Evolutionary conservation across 2,329 filamentous ascomycete species (phyloP).

Genomic region (Cryphonectria radicalis): DNA sequence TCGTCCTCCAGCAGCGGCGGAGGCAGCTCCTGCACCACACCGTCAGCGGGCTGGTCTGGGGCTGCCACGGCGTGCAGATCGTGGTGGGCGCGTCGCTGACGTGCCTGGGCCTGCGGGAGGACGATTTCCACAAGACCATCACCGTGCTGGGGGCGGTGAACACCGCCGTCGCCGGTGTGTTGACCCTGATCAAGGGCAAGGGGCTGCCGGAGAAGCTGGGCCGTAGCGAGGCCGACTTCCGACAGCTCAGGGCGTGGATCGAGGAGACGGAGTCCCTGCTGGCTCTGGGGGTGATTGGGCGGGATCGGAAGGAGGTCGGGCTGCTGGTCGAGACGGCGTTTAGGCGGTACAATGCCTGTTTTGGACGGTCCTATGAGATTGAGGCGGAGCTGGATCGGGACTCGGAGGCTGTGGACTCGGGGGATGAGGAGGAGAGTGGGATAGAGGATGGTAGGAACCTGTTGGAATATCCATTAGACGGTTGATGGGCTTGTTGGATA

Average conservation of each 20-base stretch:
- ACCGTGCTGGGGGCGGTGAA: conserved; percentile 66
- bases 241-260: conserved; percentile 55
- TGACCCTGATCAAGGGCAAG: conserved; percentile 65
- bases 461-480: background rate
- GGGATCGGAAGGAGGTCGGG: conserved; percentile 48
- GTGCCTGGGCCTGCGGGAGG: conserved; percentile 58
- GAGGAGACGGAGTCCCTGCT: conserved; percentile 56
- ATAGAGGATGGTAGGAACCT: background rate
- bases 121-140: conserved; percentile 56
- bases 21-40: conserved; percentile 33
- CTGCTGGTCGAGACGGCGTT: conserved; percentile 48
- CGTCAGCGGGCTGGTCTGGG: conserved; percentile 51
- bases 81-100: conserved; percentile 63
- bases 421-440: background rate
- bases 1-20: conserved; percentile 40
- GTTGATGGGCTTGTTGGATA: background rate
- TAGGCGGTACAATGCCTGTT: conserved; percentile 45
- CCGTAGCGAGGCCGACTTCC: conserved; percentile 51
- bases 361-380: conserved; percentile 24
- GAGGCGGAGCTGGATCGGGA: conserved; percentile 2
- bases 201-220: conserved; percentile 57
- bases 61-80: conserved; percentile 61
- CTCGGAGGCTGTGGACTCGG: background rate
- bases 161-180: conserved; percentile 63
- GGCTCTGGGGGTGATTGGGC: conserved; percentile 46